Base-by-base conservation (phyloP, 768 basidiomycete genomes). In the Tephrocybe rancida region DNA sequence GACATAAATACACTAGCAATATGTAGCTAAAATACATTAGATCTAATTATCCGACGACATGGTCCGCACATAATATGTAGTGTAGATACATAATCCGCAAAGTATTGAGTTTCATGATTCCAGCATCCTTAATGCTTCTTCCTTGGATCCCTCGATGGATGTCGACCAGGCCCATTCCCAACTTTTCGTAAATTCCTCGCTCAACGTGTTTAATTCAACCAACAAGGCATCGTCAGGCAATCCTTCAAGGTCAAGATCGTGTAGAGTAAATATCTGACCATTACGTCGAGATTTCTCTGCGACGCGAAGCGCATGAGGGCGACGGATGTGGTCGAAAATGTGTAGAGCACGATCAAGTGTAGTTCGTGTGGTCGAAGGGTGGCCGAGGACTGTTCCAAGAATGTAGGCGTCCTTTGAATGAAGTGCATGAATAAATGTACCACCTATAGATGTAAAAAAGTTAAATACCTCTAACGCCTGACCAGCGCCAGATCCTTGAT, bases 91-190 rank as follows among this genome's bases (percentile, higher is more conserved):
- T 9, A 37, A 13, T 14, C 11, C 13, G 13, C 21, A n/a, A 8
- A 13, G 16, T 29, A 14, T 3, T n/a, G 13, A 48, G 18, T 35
- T 48, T 48, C 25, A 42, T 14, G 41, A 47, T 50, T 64, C 70
- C 55, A 73, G 48, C 59, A 70, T 54, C 10, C 60, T 62, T 37
- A 66, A 49, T 3, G 79, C 80, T 49, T 77, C 70, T 50, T 73
- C 63, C 24, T 76, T 61, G 6, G 75, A 69, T 13, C 59, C 67
- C 37, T 79, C 77, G 16, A 81, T 58, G 3, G 76, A 78, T 21
- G 80, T 76, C 8, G 70, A 70, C 83, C 83, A 85, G 5, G 77
- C 66, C 86, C 86, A 88, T 52, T 82, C 79, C 84, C 83, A 86
- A 44, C 76, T 79, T 61, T 72, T 72, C 16, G 73, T 75, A 22